These are phyloP conservation scores for Acanthamoeba lenticulata DNA, from an alignment of 208 protist species.

Conservation along the genomic window DNA sequence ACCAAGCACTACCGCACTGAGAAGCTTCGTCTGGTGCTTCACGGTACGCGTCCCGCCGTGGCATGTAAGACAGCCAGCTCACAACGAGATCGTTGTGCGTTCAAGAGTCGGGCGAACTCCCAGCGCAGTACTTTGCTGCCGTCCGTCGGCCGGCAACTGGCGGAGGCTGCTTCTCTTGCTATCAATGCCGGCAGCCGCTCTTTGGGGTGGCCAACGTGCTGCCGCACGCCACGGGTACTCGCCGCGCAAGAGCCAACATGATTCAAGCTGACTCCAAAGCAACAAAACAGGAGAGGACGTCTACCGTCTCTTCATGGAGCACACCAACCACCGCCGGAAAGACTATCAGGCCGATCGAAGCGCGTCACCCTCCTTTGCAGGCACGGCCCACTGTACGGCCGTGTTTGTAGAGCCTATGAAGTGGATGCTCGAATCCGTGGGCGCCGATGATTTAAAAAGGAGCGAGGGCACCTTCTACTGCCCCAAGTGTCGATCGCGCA, in stretches of 20 bases:
- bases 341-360: no score
- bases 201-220: not conserved
- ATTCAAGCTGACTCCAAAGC: not conserved
- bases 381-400: not conserved
- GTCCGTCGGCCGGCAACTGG: not conserved
- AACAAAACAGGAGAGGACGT: not conserved
- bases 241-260: not conserved
- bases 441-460: not conserved
- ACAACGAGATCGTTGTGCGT: no score
- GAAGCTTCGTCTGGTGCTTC: not conserved
- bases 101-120: not conserved
- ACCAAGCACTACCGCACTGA: conserved; percentile 13
- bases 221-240: not conserved
- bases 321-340: conserved; percentile 40
- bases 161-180: not conserved
- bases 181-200: not conserved
- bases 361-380: not conserved
- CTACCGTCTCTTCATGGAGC: not conserved
- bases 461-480: conserved; percentile 38
- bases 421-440: not conserved
- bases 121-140: not conserved
- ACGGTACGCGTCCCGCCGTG: not conserved
- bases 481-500: not conserved
- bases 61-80: no score
- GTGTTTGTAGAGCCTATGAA: conserved; percentile 8